phyloP scores from a whole-genome alignment of 257 asterid genomes.

The Scutellaria barbata region DNA sequence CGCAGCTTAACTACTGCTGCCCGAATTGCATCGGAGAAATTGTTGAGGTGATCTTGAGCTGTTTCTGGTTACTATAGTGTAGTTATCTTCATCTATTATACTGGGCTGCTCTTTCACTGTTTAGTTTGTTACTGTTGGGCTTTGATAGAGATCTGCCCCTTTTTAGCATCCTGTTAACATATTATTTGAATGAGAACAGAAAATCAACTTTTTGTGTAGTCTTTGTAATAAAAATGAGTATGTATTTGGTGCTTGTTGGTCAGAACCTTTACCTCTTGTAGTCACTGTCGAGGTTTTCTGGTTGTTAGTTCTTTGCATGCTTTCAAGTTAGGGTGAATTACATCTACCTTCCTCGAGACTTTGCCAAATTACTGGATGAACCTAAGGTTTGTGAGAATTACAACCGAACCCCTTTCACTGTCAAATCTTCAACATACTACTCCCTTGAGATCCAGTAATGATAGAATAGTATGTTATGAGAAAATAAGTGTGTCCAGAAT shows the following conservation, averaged over 20 bases:
- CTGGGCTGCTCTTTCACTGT: not conserved
- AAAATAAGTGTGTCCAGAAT: no score
- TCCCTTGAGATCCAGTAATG: no score
- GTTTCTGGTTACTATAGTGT: not conserved
- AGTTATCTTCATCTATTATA: not conserved
- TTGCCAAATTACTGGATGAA: no score
- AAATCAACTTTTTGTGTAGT: not conserved
- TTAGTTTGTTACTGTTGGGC: not conserved
- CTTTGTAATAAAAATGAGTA: not conserved
- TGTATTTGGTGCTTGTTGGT: not conserved
- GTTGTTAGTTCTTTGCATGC: not conserved
- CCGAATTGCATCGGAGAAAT: slow-evolving; percentile 77
- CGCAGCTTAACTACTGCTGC: slow-evolving; percentile 66
- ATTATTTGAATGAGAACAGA: not conserved
- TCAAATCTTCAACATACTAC: no score
- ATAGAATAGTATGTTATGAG: no score
- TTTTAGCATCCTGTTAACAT: slow-evolving; percentile 16
- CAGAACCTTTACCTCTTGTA: not conserved
- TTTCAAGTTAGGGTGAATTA: no score
- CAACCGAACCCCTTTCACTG: no score
- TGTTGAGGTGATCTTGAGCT: slow-evolving; percentile 58
- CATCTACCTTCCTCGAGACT: no score
- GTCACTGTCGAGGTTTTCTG: not conserved
- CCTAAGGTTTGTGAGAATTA: no score
- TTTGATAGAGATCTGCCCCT: not conserved